Evolutionary conservation across 257 asterid genomes (phyloP).

Genomic region (Gentiana straminea): DNA sequence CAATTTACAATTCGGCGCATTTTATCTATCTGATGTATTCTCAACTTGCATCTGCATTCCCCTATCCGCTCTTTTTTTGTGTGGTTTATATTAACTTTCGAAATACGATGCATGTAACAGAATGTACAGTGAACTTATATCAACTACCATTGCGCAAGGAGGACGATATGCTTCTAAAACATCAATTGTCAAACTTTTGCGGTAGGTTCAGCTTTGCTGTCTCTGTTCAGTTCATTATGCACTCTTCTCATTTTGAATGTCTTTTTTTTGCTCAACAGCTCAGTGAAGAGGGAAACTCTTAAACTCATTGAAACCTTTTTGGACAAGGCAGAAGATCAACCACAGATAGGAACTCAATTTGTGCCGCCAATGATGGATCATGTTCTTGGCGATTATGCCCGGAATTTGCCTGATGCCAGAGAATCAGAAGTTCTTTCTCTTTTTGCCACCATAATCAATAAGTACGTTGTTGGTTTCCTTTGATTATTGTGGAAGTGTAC

Average conservation of each 20-base stretch:
- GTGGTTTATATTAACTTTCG: conserved; percentile 4
- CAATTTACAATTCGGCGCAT: background rate
- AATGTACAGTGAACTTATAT: conserved; percentile 96
- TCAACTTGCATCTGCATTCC: too few species aligned
- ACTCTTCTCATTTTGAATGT: conserved; percentile 3
- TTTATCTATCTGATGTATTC: background rate
- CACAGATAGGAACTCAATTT: conserved; percentile 81
- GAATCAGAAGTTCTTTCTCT: conserved; percentile 99
- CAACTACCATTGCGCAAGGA: conserved; percentile 89
- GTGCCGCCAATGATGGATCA: conserved; percentile 99
- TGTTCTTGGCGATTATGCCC: conserved; percentile 89
- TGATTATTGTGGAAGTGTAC: conserved; percentile 2
- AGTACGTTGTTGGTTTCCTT: conserved; percentile 35
- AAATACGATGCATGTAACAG: conserved; percentile 35
- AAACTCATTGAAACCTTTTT: conserved; percentile 94
- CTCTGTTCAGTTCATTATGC: conserved; percentile 2
- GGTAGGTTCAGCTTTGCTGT: conserved; percentile 33
- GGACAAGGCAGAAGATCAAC: conserved; percentile 92
- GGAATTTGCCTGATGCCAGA: conserved; percentile 97
- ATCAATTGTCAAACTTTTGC: conserved; percentile 83
- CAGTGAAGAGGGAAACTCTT: conserved; percentile 92
- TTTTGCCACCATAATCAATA: conserved; percentile 92
- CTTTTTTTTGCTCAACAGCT: conserved; percentile 37
- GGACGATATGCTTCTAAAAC: conserved; percentile 90
- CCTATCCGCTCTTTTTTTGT: too few species aligned